phyloP scores from a whole-genome alignment of 176 grass and related monocot genomes.

The Melocanna baccifera region DNA sequence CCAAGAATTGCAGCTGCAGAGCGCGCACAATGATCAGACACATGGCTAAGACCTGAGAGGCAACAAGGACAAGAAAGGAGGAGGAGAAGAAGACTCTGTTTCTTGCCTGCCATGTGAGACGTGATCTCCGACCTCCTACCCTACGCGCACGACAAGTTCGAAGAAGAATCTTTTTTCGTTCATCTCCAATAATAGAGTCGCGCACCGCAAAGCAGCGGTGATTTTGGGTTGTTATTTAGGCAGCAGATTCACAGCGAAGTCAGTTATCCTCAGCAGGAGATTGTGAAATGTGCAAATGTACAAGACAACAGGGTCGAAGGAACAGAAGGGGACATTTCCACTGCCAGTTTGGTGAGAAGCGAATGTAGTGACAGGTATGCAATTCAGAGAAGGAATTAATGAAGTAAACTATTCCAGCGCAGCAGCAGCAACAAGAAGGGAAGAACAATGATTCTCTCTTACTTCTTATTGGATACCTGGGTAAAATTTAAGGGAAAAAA shows the following conservation, averaged over 20 bases:
- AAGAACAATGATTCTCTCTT: background rate
- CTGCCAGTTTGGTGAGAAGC: background rate
- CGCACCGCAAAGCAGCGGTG: background rate
- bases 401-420: background rate
- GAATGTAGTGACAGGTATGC: background rate
- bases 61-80: background rate
- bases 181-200: background rate
- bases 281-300: background rate
- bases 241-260: background rate
- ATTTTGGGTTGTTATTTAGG: background rate
- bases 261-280: background rate
- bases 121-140: background rate
- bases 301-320: background rate
- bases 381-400: background rate
- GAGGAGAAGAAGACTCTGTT: background rate
- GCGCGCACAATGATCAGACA: background rate
- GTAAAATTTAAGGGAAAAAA: background rate
- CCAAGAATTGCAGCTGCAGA: background rate
- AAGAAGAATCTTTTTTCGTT: background rate
- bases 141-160: background rate
- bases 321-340: background rate
- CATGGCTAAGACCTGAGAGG: background rate
- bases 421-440: background rate
- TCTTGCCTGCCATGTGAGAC: background rate
- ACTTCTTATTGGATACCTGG: background rate